These are phyloP conservation scores for Quillaja saponaria DNA, from an alignment of 306 rosid species.

Conservation along the genomic window DNA sequence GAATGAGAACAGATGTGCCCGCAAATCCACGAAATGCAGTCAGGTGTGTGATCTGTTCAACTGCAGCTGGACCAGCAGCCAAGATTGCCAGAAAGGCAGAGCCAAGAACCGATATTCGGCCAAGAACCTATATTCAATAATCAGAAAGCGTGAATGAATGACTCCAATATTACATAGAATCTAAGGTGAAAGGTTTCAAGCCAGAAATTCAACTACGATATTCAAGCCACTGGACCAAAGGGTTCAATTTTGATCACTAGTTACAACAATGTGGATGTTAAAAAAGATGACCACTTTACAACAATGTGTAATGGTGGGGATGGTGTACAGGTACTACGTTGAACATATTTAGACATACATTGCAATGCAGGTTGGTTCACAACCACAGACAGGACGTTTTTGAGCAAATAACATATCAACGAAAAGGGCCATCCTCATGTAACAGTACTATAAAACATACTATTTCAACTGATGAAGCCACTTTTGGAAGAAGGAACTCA, in stretches of 20 bases:
- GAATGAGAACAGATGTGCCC: constrained; percentile 95
- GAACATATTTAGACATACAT: too few relatives aligned
- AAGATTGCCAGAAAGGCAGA: constrained; percentile 84
- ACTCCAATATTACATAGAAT: constrained; percentile 7
- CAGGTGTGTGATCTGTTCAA: constrained; percentile 84
- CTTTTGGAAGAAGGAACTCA: neutral
- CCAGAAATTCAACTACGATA: constrained; percentile 7
- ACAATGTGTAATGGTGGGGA: too few relatives aligned
- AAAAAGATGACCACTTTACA: too few relatives aligned
- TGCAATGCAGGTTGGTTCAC: too few relatives aligned
- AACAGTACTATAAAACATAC: too few relatives aligned
- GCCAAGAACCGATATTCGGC: constrained; percentile 95
- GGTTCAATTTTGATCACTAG: too few relatives aligned
- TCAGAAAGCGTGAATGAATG: constrained; percentile 14
- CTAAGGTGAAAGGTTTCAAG: constrained; percentile 1
- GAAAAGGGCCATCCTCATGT: too few relatives aligned
- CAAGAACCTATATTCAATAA: constrained; percentile 60
- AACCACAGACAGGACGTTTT: too few relatives aligned
- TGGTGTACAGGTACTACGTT: too few relatives aligned
- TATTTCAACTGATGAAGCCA: neutral
- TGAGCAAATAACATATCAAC: too few relatives aligned
- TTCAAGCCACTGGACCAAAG: neutral
- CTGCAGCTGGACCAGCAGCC: constrained; percentile 89
- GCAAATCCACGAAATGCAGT: constrained; percentile 95
- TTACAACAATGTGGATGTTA: too few relatives aligned